Base-by-base conservation (phyloP, 208 protist species). In the Crithidia mellificae region DNA sequence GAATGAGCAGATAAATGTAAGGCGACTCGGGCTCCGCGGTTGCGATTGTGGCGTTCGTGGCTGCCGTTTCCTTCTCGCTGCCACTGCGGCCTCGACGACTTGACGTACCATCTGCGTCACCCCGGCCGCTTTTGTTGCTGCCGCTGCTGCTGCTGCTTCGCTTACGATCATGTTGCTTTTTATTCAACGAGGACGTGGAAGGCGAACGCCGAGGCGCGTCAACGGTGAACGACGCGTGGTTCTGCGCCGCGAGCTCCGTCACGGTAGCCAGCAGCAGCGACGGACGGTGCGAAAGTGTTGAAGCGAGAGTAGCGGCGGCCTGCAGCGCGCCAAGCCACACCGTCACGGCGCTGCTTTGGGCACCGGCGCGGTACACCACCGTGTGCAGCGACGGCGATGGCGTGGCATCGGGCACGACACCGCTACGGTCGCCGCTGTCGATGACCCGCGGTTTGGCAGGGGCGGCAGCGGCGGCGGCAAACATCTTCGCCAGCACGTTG, bases 361-460 rank as follows among this genome's bases (percentile, higher is more conserved):
- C 30, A 17, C 74, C 46, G 61, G 44, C 65, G 9, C 50, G 34
- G 49, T 80, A 80, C 6, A 80, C 74, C 4, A 80, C 50, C 6
- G 51, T 53, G 52, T 74, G 74, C 20, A 80, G 30, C 39, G 20
- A 19, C n/a, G 38, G 61, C n/a, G 29, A n/a, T n/a, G n/a, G n/a
- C n/a, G n/a, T n/a, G n/a, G n/a, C n/a, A n/a, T n/a, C n/a, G n/a
- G n/a, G n/a, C n/a, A 20, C 27, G 8, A 25, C 11, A 24, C 9
- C 29, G 29, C 22, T 5, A 17, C 1, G 4, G 44, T 32, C 46
- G 30, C 27, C 22, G 15, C 22, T 47, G 27, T 12, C 0, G 54
- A 1, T n/a, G 41, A n/a, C 17, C 4, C 17, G 41, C 34, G 34
- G 34, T 5, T 38, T 11, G 22, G 46, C 17, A 51, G 46, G 2